A percentile compares a stretch with the other conserved stretches of the same genome.
Conservation (phyloP, 2,329 filamentous ascomycete genomes). For the Nigrospora osmanthi region DNA sequence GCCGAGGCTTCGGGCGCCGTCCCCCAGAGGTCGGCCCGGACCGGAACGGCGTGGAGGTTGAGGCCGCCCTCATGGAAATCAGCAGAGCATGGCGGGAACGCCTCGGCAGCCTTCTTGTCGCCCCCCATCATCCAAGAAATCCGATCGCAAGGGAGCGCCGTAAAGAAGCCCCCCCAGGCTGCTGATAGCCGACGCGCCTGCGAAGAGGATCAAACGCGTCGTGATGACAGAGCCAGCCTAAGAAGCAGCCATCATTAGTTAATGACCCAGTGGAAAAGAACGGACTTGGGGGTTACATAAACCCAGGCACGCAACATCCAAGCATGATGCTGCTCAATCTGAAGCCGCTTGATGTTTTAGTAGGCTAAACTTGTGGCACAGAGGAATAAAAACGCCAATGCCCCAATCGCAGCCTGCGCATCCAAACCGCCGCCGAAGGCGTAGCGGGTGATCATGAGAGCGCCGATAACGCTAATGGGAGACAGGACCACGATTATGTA, state of each 20-base stretch:
- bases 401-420: slow-evolving; percentile 35
- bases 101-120: slow-evolving; percentile 14
- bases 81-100: slow-evolving; percentile 35
- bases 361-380: slow-evolving; percentile 36
- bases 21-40: slow-evolving; percentile 24
- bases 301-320: slow-evolving; percentile 55
- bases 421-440: slow-evolving; percentile 47
- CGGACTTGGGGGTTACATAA: slow-evolving; percentile 21
- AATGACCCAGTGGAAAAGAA: not conserved
- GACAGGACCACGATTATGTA: slow-evolving; percentile 44
- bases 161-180: not conserved
- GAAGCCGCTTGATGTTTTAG: slow-evolving; percentile 49
- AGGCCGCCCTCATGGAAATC: slow-evolving; percentile 23
- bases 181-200: slow-evolving; percentile 12
- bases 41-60: slow-evolving; percentile 14
- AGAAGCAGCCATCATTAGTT: not conserved
- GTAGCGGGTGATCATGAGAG: slow-evolving; percentile 42
- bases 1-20: slow-evolving; percentile 24
- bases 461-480: slow-evolving; percentile 35
- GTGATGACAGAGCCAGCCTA: slow-evolving; percentile 43
- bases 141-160: slow-evolving; percentile 34
- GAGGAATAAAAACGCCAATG: slow-evolving; percentile 36
- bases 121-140: slow-evolving; percentile 30
- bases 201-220: slow-evolving; percentile 35
- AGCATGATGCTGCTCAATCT: slow-evolving; percentile 55